Base-by-base conservation (phyloP, 805 yeast species). In the Suhomyces kilbournensis region DNA sequence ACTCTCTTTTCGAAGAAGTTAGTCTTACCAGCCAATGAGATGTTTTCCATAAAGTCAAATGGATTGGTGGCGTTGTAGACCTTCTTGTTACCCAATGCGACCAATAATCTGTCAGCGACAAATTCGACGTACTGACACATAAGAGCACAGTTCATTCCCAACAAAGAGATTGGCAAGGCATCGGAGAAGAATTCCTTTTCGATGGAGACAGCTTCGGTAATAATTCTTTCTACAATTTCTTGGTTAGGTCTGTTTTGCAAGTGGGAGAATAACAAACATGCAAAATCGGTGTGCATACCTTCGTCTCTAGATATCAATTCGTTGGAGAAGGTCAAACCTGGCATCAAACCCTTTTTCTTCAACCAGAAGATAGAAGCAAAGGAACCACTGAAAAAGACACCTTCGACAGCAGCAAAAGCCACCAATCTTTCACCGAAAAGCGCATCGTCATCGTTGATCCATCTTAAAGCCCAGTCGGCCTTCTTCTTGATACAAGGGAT, bases 1-100 rank as follows among this genome's bases (percentile, higher is more conserved):
- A 93, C 99, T 78, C 99, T 88, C 84, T 93, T 93, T 81, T 93
- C 99, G 69, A 93, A 93, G 84, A 93, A 93, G 81, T 94, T 93
- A 64, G 99, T 93, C 84, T 93, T 93, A 75, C 99, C 99, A 54
- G 97, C 96, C 63, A 93, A 83, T 7, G 98, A 93, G 66, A 93
- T 93, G 80, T 94, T 93, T 80, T 93, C 99, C 99, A 93, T 93
- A 70, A 93, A 93, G 74, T 93, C 99, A 71, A 93, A 93, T 72
- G 99, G 99, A 72, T 93, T 93, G 58, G 89, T 78, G 55, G 81
- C 93, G 64, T 90, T 89, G 84, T 83, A 93, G 60, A 81, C 80
- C 79, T 92, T 92, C 76, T 86, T 79, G 81, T 90, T 90, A 60
- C 99, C 99, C 60, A 93, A 81, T 4, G 98, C 84, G 52, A 92